These are phyloP conservation scores for Kwoniella sp. DNA, from an alignment of 768 basidiomycete species.

Conservation along the genomic window DNA sequence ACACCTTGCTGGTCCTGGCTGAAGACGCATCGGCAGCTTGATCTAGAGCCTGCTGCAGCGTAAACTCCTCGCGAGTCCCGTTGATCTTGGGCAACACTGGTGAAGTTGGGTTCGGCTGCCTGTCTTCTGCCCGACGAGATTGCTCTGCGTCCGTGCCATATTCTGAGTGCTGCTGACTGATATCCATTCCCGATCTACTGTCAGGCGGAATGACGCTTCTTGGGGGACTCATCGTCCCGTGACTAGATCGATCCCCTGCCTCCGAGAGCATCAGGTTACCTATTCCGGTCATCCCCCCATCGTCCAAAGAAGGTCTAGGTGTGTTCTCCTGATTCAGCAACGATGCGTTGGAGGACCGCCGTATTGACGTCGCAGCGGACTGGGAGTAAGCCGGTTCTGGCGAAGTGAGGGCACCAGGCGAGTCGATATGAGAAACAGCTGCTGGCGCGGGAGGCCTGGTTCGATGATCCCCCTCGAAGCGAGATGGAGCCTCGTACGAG, in stretches of 20 bases:
- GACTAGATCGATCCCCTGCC: conserved; percentile 12
- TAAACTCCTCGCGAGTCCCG: neutral
- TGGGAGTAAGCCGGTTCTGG: neutral
- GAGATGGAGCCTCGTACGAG: conserved; percentile 30
- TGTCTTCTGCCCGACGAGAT: too few relatives aligned
- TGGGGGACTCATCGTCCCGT: conserved; percentile 11
- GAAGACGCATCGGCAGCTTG: conserved; percentile 7
- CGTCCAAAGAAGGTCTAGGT: conserved; percentile 35
- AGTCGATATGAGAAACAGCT: too few relatives aligned
- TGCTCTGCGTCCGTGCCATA: too few relatives aligned
- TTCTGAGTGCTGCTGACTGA: too few relatives aligned
- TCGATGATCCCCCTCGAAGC: too few relatives aligned
- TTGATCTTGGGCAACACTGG: too few relatives aligned
- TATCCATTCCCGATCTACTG: neutral
- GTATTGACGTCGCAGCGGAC: too few relatives aligned
- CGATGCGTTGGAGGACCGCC: too few relatives aligned
- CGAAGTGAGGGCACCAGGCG: neutral
- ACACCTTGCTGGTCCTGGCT: neutral
- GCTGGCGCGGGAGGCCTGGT: too few relatives aligned
- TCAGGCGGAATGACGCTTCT: conserved; percentile 3
- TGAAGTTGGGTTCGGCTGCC: too few relatives aligned
- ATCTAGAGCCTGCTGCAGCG: conserved; percentile 8
- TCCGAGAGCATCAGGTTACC: conserved; percentile 32
- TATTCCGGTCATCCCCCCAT: conserved; percentile 23
- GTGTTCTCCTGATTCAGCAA: conserved; percentile 19